Conservation (phyloP, 1,139 yeast species). For the Dujonia santamariae region DNA sequence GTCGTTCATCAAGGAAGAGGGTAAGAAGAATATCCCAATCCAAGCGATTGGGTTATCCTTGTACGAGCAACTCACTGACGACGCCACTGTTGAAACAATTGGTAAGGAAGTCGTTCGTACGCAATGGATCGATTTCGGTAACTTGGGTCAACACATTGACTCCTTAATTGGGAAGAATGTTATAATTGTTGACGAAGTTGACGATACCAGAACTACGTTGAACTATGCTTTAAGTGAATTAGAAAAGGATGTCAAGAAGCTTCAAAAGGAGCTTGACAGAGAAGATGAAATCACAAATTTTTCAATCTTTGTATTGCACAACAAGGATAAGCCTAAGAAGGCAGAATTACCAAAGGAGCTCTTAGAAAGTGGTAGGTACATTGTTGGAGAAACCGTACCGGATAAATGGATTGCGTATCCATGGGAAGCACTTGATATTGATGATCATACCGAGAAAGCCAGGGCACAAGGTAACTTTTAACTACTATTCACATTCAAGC, state of each 20-base stretch:
- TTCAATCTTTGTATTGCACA: slow-evolving; percentile 57
- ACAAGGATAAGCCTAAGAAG: slow-evolving; percentile 54
- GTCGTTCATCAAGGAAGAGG: slow-evolving; percentile 54
- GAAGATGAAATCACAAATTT: slow-evolving; percentile 41
- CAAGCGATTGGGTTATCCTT: slow-evolving; percentile 64
- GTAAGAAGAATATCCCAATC: slow-evolving; percentile 58
- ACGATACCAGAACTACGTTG: slow-evolving; percentile 64
- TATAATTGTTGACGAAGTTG: slow-evolving; percentile 66
- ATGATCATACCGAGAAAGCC: slow-evolving; percentile 37
- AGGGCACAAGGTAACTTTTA: slow-evolving; percentile 33
- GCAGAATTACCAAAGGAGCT: slow-evolving; percentile 48
- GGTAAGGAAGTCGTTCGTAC: slow-evolving; percentile 63
- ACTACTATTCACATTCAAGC: not conserved
- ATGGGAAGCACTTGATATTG: slow-evolving; percentile 58
- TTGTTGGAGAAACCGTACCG: slow-evolving; percentile 51
- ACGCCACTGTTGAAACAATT: slow-evolving; percentile 41
- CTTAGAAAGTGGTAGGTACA: slow-evolving; percentile 46
- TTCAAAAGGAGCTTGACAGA: slow-evolving; percentile 47
- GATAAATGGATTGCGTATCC: slow-evolving; percentile 65
- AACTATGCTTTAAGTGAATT: slow-evolving; percentile 60
- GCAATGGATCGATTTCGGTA: slow-evolving; percentile 66
- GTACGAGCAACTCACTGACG: slow-evolving; percentile 53
- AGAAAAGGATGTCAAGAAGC: slow-evolving; percentile 52
- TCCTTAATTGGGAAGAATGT: slow-evolving; percentile 58
- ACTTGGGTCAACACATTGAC: slow-evolving; percentile 50